Percentiles rank a stretch among this genome's conserved stretches.
Evolutionary conservation across 73 alveolate species (phyloP).

Genomic region (Durusdinium trenchii): DNA sequence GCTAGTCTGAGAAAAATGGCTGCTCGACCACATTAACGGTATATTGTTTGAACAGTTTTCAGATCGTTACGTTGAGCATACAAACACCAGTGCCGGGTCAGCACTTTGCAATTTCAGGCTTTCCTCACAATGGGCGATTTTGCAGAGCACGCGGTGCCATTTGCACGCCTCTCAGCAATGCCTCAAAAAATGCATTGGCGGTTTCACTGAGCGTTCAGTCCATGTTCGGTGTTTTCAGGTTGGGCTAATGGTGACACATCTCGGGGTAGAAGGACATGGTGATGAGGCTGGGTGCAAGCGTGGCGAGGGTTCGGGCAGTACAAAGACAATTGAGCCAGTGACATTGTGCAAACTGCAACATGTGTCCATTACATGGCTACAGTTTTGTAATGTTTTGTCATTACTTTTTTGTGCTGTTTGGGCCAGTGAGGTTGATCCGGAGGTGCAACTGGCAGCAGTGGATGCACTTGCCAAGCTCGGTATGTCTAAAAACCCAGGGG

Average conservation of each 20-base stretch:
- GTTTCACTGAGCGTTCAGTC: neutral
- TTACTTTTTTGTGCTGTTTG: no score
- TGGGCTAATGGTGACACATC: slow-evolving; percentile 56
- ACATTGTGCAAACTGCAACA: no score
- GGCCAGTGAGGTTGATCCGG: slow-evolving; percentile 48
- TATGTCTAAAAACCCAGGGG: neutral
- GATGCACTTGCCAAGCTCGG: slow-evolving; percentile 46
- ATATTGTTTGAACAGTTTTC: neutral
- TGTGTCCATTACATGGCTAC: no score
- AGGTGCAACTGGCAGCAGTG: slow-evolving; percentile 66
- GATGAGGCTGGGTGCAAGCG: neutral
- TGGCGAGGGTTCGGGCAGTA: no score
- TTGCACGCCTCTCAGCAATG: slow-evolving; percentile 5
- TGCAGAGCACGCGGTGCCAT: slow-evolving; percentile 71
- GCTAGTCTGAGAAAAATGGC: slow-evolving; percentile 33
- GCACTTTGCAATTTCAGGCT: slow-evolving; percentile 23
- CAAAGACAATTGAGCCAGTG: no score
- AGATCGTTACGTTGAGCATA: neutral
- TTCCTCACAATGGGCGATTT: slow-evolving; percentile 40
- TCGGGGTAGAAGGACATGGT: slow-evolving; percentile 74
- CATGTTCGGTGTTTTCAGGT: neutral
- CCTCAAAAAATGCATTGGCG: no score
- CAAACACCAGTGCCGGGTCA: no score
- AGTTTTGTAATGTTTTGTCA: no score
- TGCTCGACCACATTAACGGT: neutral